Base-by-base conservation (phyloP, 2,329 filamentous ascomycete species). In the Cercospora berteroae region DNA sequence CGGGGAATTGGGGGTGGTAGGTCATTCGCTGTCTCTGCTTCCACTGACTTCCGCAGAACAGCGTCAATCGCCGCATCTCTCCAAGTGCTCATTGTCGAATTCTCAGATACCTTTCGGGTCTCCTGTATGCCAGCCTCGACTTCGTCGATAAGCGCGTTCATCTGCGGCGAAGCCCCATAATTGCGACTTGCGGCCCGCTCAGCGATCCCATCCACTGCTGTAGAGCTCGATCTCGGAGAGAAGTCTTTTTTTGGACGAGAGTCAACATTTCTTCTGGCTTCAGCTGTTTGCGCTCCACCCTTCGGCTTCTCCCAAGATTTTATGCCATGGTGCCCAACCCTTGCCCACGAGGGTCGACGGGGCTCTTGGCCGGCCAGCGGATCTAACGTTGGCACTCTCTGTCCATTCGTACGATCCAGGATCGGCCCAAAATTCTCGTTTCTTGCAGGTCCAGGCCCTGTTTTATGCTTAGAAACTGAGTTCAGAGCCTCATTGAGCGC, bases 41-140 rank as follows among this genome's bases (percentile, higher is more conserved):
- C 65, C 1, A 50, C 60, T 25, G 65, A 63, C 39, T 55, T 50
- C 18, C 52, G 55, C 36, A 63, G 36, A 10, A 63, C 60, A 44
- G 65, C 65, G 36, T 66, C 52, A 20, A 66, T 66, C n/a, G 52
- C 65, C 5, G 33, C 59, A 50, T 66, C 48, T 25, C 59, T 66
- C 65, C 65, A 66, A 20, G 29, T 29, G 3, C 58, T 63, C 36
- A 63, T 27, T 20, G 58, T 59, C 7, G 61, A 63, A 13, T 18
- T 29, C 31, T 36, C 27, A 9, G 61, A 63, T 63, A 23, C 20
- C 1, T 12, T 39, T 20, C 48, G 39, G 3, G 39, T 61, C 12
- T 31, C 36, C 10, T 42, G 59, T 50, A 29, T 48, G 0, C 16
- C 27, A 18, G 25, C 55, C 48, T 59, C 56, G 12, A 29, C 27